These are phyloP conservation scores for Arctostaphylos glauca DNA, from an alignment of 148 eudicot species.

Conservation along the genomic window DNA sequence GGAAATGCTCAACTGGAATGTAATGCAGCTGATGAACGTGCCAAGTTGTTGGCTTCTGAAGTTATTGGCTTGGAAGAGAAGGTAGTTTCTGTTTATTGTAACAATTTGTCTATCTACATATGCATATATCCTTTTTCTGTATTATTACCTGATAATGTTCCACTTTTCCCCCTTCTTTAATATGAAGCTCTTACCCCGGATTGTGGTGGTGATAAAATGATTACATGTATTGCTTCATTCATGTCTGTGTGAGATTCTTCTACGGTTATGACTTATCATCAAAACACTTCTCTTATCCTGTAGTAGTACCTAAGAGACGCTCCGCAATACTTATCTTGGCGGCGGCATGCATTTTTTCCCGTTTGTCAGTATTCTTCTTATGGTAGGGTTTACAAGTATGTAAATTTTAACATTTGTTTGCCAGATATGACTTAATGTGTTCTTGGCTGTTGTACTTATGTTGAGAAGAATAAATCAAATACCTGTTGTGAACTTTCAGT, in stretches of 20 bases:
- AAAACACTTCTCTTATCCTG: neutral
- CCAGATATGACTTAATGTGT: neutral
- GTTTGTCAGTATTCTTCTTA: neutral
- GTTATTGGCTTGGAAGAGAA: conserved; percentile 97
- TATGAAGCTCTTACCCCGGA: neutral
- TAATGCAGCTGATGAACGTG: conserved; percentile 97
- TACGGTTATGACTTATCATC: neutral
- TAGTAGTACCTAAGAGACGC: neutral
- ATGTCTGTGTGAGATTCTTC: neutral
- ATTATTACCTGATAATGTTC: neutral
- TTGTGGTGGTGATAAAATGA: neutral
- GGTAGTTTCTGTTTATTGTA: conserved; percentile 37
- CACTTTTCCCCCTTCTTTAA: neutral
- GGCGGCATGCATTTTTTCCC: neutral
- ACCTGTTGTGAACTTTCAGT: neutral
- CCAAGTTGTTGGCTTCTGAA: conserved; percentile 94
- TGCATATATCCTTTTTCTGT: neutral
- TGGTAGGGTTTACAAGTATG: neutral
- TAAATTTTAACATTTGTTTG: neutral
- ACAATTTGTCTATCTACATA: neutral
- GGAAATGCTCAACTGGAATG: conserved; percentile 89
- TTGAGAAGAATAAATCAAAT: neutral
- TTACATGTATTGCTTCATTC: neutral
- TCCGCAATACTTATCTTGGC: neutral
- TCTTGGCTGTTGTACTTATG: neutral